Conservation (phyloP, 331 rosid genomes). For the Rhamnella rubrinervis region DNA sequence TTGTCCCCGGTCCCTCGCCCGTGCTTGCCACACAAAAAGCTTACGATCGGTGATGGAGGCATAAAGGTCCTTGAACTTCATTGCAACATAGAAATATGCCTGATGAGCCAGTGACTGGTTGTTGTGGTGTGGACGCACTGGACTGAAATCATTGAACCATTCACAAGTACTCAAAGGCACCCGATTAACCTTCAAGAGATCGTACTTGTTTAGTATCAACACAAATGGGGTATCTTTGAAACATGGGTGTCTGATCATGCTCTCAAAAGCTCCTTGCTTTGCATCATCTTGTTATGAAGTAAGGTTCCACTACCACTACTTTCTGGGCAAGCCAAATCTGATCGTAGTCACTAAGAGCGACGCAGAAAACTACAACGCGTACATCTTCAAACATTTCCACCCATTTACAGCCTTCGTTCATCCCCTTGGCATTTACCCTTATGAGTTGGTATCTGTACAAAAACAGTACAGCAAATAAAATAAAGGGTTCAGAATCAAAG, state of each 20-base stretch:
- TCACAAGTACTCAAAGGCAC: slow-evolving; percentile 59
- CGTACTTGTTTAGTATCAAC: slow-evolving; percentile 82
- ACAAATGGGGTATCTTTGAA: slow-evolving; percentile 85
- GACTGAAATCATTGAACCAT: slow-evolving; percentile 84
- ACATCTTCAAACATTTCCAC: slow-evolving; percentile 99
- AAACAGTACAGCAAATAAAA: not conserved
- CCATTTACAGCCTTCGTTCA: slow-evolving; percentile 95
- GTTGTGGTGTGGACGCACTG: slow-evolving; percentile 55
- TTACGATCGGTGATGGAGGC: slow-evolving; percentile 63
- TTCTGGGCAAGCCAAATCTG: slow-evolving; percentile 64
- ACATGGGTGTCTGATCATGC: slow-evolving; percentile 85
- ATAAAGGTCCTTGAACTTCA: slow-evolving; percentile 96
- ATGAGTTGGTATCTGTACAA: slow-evolving; percentile 83
- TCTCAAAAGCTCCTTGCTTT: slow-evolving; percentile 90
- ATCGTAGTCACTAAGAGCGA: slow-evolving; percentile 77
- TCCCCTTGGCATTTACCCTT: slow-evolving; percentile 94
- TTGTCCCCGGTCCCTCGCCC: slow-evolving; percentile 77
- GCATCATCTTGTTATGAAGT: slow-evolving; percentile 91
- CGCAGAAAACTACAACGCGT: slow-evolving; percentile 74
- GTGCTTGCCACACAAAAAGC: slow-evolving; percentile 86
- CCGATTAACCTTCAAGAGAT: slow-evolving; percentile 63
- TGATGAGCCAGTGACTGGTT: slow-evolving; percentile 86
- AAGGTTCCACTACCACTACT: slow-evolving; percentile 64
- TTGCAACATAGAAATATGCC: slow-evolving; percentile 92
- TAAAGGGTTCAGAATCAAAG: not conserved